Base-by-base conservation (phyloP, 331 rosid genomes). In the Quercus phellos region DNA sequence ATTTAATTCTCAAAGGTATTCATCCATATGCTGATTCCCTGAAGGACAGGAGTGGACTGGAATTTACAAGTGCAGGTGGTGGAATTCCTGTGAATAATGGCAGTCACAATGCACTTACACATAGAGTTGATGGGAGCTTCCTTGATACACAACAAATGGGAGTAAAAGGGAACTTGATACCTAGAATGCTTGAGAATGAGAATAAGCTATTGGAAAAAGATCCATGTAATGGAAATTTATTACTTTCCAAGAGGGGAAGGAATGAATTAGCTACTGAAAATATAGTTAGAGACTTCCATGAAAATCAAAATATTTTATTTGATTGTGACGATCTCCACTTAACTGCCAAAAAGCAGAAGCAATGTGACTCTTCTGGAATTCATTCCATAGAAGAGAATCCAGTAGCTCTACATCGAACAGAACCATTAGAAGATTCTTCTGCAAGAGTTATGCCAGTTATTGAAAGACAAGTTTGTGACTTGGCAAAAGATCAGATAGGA, bases 1-100 rank as follows among this genome's bases (percentile, higher is more conserved):
- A 84, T 73, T 72, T 90, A 32, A 83, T 94, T 67, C 78, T 85
- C 72, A 83, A 85, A 56, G 94, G 92, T 68, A 85, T 84, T 22
- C 88, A 79, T 75, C 87, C 91, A 10, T 71, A 76, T 83, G 78
- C 88, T 72, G 90, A 85, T 80, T 42, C 55, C 77, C 79, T 94
- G 70, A 87, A 81, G 81, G 83, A 51, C 55, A 85, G 72, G 70
- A 79, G 93, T 76, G 90, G 93, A 51, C 77, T 90, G 78, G 55
- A 74, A 11, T 59, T 43, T 38, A 60, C 22, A 56, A 87, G 51
- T 76, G 78, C n/a, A 67, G 76, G 54, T 68, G 43, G 72, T 46
- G 54, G 38, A 64, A 72, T 68, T 73, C 54, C 6, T 64, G 77
- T 24, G 70, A 70, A 73, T 58, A 78, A 67, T 71, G 81, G 43